A percentile compares a stretch with the other conserved stretches of the same genome.
Conservation (phyloP, 805 yeast species). For the Yarrowia divulgata region DNA sequence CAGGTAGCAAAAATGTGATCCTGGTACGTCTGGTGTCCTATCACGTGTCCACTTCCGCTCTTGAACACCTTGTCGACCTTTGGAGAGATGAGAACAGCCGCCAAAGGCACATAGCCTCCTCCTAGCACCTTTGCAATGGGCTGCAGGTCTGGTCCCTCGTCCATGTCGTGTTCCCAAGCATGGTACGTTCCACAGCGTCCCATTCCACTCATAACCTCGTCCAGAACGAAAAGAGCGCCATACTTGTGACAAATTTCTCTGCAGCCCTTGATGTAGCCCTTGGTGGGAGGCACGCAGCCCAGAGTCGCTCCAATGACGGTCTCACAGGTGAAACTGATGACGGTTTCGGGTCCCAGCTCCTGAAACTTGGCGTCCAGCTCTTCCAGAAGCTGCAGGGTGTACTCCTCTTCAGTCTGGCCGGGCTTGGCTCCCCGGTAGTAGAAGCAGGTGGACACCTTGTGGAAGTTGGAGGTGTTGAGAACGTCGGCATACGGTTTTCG, state of each 20-base stretch:
- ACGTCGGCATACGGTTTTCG: conserved; percentile 9
- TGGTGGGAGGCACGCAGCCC: conserved; percentile 57
- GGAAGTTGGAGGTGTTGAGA: conserved; percentile 15
- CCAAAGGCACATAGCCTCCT: conserved; percentile 56
- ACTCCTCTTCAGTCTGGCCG: conserved; percentile 54
- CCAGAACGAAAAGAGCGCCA: conserved; percentile 59
- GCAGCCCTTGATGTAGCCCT: conserved; percentile 58
- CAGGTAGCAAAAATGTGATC: conserved; percentile 23
- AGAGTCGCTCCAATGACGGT: conserved; percentile 58
- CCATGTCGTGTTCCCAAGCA: conserved; percentile 55
- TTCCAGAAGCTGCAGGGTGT: conserved; percentile 52
- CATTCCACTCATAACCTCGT: conserved; percentile 66
- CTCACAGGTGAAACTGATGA: conserved; percentile 56
- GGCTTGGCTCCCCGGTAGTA: conserved; percentile 48
- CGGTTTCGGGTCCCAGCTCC: conserved; percentile 55
- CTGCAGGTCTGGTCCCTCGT: conserved; percentile 58
- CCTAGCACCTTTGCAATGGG: conserved; percentile 45
- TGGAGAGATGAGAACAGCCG: conserved; percentile 44
- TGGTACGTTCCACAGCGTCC: conserved; percentile 59
- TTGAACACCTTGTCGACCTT: conserved; percentile 20
- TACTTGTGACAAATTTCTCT: conserved; percentile 60
- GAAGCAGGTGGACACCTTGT: conserved; percentile 31
- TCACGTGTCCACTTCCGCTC: conserved; percentile 11
- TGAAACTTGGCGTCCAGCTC: conserved; percentile 55
- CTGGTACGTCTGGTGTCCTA: conserved; percentile 28